Percentiles rank a stretch among this genome's conserved stretches.
phyloP scores from a whole-genome alignment of 306 rosid species.

The Sechiopsis laciniata region DNA sequence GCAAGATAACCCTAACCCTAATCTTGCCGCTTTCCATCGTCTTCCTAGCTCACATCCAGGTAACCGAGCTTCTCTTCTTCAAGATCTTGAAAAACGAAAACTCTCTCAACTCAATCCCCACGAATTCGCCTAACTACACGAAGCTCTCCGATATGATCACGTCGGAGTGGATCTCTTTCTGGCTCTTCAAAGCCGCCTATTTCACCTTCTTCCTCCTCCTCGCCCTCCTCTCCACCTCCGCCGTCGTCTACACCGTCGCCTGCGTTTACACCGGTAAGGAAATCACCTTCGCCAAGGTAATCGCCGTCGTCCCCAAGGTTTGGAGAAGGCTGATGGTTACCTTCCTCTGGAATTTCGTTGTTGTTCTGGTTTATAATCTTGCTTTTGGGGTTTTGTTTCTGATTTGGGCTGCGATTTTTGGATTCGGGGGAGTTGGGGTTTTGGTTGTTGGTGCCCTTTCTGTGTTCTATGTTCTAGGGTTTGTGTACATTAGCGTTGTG shows the following conservation, averaged over 20 bases:
- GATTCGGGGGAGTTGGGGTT: not conserved
- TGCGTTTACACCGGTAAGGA: conserved; percentile 14
- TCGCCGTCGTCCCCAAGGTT: conserved; percentile 26
- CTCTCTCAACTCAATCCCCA: conserved; percentile 5
- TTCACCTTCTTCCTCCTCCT: conserved; percentile 25
- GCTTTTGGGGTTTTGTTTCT: conserved; percentile 10
- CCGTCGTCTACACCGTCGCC: conserved; percentile 27
- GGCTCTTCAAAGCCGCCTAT: conserved; percentile 25
- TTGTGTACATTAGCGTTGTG: conserved; percentile 24
- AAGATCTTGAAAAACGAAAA: conserved; percentile 21
- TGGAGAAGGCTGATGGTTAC: conserved; percentile 24
- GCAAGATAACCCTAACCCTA: conserved; percentile 22
- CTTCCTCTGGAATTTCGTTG: conserved; percentile 20
- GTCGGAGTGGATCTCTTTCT: conserved; percentile 23
- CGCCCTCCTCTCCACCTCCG: conserved; percentile 19
- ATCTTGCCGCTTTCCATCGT: conserved; percentile 20
- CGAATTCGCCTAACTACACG: not conserved
- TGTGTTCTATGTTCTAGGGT: conserved; percentile 12
- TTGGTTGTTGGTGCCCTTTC: not conserved
- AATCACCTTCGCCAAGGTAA: conserved; percentile 18
- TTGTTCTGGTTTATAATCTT: conserved; percentile 16
- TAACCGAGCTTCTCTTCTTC: conserved; percentile 23
- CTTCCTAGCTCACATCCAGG: conserved; percentile 25
- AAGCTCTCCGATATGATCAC: conserved; percentile 12
- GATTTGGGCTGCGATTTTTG: conserved; percentile 7